These are phyloP conservation scores for Steccherinum ochraceum DNA, from an alignment of 768 basidiomycete genomes.

Conservation along the genomic window DNA sequence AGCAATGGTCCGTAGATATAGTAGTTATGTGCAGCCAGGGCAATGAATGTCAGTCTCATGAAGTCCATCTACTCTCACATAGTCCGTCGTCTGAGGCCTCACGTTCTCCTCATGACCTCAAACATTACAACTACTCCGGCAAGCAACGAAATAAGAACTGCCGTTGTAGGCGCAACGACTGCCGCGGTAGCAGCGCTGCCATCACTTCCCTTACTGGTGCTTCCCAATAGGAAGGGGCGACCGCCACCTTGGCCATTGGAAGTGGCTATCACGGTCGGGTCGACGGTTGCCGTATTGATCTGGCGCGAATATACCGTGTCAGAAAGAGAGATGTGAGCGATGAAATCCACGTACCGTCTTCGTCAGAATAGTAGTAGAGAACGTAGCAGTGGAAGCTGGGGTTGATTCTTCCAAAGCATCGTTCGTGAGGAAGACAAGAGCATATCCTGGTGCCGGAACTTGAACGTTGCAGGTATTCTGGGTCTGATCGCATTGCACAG, in stretches of 20 bases:
- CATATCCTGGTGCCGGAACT: conserved; percentile 67
- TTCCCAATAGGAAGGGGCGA: conserved; percentile 11
- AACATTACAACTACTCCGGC: background rate
- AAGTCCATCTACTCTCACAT: too few species aligned
- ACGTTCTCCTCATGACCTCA: background rate
- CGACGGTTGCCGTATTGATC: conserved; percentile 47
- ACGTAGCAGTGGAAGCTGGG: conserved; percentile 37
- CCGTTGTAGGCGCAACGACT: background rate
- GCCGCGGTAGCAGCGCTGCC: conserved; percentile 4
- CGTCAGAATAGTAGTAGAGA: conserved; percentile 52
- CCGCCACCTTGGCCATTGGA: conserved; percentile 50
- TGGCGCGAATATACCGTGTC: too few species aligned
- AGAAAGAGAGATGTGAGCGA: too few species aligned
- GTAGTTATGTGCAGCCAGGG: too few species aligned
- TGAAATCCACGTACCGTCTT: conserved; percentile 28
- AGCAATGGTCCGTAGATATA: too few species aligned
- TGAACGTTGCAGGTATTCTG: conserved; percentile 50
- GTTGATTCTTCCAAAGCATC: conserved; percentile 30
- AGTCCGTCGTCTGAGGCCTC: too few species aligned
- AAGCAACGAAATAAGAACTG: background rate
- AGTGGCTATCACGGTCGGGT: conserved; percentile 48
- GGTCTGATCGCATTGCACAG: conserved; percentile 30
- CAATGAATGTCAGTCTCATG: too few species aligned
- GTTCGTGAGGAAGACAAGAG: conserved; percentile 63
- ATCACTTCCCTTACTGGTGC: conserved; percentile 19